Percentiles rank a stretch among this genome's conserved stretches.
Evolutionary conservation across 192 early-diverging fungal genomes (phyloP).

Genomic region (Mortierella antarctica): DNA sequence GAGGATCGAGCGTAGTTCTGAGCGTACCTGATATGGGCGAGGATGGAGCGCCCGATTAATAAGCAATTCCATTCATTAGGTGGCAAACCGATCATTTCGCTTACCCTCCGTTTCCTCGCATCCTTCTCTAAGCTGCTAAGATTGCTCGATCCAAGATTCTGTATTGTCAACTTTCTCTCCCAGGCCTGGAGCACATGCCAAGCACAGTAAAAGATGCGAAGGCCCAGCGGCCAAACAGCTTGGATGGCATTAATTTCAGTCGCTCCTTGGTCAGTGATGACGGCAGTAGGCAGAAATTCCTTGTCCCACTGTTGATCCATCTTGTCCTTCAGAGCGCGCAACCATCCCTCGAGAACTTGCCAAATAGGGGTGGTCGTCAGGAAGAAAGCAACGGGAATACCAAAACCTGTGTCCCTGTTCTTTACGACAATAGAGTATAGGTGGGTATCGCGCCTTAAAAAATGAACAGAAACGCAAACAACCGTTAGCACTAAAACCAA

Average conservation of each 20-base stretch:
- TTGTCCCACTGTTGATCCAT: neutral
- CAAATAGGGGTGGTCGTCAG: neutral
- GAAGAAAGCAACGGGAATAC: neutral
- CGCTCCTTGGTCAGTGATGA: slow-evolving; percentile 12
- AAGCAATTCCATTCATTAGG: no score
- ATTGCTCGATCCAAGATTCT: neutral
- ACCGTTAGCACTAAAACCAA: no score
- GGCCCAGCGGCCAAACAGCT: neutral
- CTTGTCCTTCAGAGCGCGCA: slow-evolving; percentile 1
- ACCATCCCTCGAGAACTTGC: neutral
- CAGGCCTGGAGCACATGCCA: slow-evolving; percentile 9
- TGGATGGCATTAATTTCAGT: slow-evolving; percentile 8
- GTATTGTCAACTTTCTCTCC: slow-evolving; percentile 5
- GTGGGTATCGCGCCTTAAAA: neutral
- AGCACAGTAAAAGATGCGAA: neutral
- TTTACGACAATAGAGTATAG: slow-evolving; percentile 10
- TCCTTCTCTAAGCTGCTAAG: neutral
- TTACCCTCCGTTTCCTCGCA: slow-evolving; percentile 1
- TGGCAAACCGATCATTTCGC: no score
- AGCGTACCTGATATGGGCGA: no score
- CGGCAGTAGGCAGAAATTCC: neutral
- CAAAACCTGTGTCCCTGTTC: neutral
- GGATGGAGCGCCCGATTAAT: no score
- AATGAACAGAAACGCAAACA: neutral
- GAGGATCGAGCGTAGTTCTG: no score